Base-by-base conservation (phyloP, 768 basidiomycete species). In the Pleurotus platypus region DNA sequence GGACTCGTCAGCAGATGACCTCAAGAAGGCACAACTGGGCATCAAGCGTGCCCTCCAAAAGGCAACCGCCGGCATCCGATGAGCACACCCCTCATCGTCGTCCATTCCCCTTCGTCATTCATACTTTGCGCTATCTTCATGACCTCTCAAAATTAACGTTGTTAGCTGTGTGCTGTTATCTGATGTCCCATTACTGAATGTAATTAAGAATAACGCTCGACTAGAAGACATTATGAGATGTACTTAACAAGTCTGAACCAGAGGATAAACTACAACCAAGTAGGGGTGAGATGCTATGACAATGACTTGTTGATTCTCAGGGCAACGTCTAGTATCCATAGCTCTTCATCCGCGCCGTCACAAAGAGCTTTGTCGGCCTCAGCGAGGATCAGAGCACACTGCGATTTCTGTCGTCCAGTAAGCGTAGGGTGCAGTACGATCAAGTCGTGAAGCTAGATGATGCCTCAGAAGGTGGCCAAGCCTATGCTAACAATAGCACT, bases 41-140 rank as follows among this genome's bases (percentile, higher is more conserved):
- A 93, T 98, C 76, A 96, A 95, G 80, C 89, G 96, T 69, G 91
- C 95, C 60, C 83, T 99, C 71, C 95, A 98, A 82, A 99, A 98
- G 83, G 96, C 94, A 53, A 93, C 91, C 54, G 89, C 92, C 66
- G 89, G 91, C 61, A 85, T 92, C 71, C 88, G 92, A 78, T 92
- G 72, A 85, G 71, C 58, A 39, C 59, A 49, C 57, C 58, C 47
- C 48, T 42, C 39, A 49, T 22, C 22, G 46, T 39, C 35, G n/a
- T 61, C 40, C 53, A 60, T 57, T 56, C 57, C 60, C 60, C 61
- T 60, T 62, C 58, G 39, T 59, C 56, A 60, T 63, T 35, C 30
- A 35, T 35, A 35, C 30, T 62, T 56, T 47, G 59, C 63, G 37
- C 56, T 62, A 60, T 61, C 49, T 55, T 55, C 50, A 50, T 35